phyloP scores from a whole-genome alignment of 2,329 filamentous ascomycete species.

The Colletotrichum sp. region DNA sequence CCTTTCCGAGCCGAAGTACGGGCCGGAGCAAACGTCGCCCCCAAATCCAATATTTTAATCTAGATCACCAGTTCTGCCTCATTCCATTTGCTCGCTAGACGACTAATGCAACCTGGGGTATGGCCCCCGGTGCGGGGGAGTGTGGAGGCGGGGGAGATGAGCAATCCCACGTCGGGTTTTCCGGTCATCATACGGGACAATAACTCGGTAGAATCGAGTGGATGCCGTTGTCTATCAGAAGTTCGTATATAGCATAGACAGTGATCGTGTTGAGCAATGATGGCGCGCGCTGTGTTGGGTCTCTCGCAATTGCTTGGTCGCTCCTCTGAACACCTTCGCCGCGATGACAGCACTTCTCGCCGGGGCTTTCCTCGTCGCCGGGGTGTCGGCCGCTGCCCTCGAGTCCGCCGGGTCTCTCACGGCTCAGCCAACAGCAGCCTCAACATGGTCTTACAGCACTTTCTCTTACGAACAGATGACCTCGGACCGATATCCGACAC shows the following conservation, averaged over 20 bases:
- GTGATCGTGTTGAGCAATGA: not conserved
- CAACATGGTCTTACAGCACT: not conserved
- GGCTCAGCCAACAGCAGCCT: not conserved
- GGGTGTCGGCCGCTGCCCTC: not conserved
- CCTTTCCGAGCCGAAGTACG: not conserved
- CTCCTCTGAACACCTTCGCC: not conserved
- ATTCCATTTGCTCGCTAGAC: not conserved
- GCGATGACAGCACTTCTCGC: not conserved
- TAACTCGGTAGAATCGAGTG: not conserved
- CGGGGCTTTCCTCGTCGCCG: not conserved
- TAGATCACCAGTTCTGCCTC: not conserved
- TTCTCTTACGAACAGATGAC: slow-evolving; percentile 1
- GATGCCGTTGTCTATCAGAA: not conserved
- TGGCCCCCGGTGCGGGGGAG: not conserved
- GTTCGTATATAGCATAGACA: not conserved
- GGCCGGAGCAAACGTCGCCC: not conserved
- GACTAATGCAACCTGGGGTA: not conserved
- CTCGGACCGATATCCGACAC: not conserved
- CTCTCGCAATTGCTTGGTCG: not conserved
- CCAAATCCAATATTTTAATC: not conserved
- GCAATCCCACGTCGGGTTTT: not conserved
- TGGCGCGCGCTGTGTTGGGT: not conserved
- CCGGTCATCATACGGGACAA: not conserved
- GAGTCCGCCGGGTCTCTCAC: not conserved
- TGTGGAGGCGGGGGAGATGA: not conserved